Base-by-base conservation (phyloP, 2,329 filamentous ascomycete genomes). In the Fusarium brevicatenulatum region DNA sequence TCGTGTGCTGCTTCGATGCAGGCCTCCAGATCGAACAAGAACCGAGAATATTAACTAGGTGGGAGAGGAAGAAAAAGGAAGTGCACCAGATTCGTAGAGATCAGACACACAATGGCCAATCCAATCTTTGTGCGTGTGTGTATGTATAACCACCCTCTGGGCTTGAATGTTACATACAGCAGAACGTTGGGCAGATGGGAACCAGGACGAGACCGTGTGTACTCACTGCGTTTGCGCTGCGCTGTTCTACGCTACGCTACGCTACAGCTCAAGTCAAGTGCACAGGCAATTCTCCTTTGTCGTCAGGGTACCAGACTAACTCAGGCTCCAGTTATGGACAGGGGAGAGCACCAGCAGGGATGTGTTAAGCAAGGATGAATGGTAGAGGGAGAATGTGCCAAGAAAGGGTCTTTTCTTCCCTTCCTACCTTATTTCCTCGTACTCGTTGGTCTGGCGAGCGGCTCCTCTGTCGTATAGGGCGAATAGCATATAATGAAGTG, bases 281-380 rank as follows among this genome's bases (percentile, higher is more conserved):
- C 64, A 68, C 66, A 68, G 50, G 64, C 66, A 39, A 44, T 66
- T 73, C 73, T 63, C 66, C 74, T 77, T 77, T 77, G 72, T 76
- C 72, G 68, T 62, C 71, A 74, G 71, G 72, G 68, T 70, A 67
- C 70, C 62, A 25, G 25, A 25, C 25, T 25, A 63, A 61, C 46
- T 63, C 55, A 64, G 72, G 73, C 73, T 72, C 74, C 73, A 71
- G 69, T 71, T 63, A 60, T 49, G 57, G 63, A 68, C 71, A 76
- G 75, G 75, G 74, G 70, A 64, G 55, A 32, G 59, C 50, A 67
- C 50, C 55, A 54, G 44, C 66, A 70, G 68, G 65, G 54, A n/a
- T 34, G 32, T 36, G 34, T 23, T 23, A 65, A 54, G 56, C 73
- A 77, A 63, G 72, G 75, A 73, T 69, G 70, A 75, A 73, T 69